phyloP scores from a whole-genome alignment of 2,329 filamentous ascomycete species.

The Plenodomus lindquistii region DNA sequence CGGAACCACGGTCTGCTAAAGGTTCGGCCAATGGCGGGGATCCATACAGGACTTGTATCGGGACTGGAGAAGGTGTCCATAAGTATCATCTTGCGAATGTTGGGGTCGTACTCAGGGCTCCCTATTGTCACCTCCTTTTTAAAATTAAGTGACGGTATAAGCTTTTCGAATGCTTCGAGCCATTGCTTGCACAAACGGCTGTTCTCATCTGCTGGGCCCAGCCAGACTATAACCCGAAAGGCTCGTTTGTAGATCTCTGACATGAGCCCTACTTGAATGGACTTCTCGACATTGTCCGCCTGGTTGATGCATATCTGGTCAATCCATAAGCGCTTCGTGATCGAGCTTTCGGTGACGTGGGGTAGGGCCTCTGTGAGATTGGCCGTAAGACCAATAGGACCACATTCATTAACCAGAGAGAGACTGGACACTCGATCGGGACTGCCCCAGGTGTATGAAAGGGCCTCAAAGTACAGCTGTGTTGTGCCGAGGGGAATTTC shows the following conservation, averaged over 20 bases:
- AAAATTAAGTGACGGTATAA: constrained; percentile 4
- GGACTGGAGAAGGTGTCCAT: constrained; percentile 1
- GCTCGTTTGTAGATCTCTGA: constrained; percentile 35
- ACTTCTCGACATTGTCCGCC: constrained; percentile 31
- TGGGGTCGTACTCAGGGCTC: constrained; percentile 2
- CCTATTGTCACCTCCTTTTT: neutral
- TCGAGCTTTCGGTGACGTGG: constrained; percentile 8
- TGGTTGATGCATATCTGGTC: constrained; percentile 41
- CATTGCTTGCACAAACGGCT: constrained; percentile 8
- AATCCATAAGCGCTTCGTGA: constrained; percentile 30
- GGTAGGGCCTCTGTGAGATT: constrained; percentile 23
- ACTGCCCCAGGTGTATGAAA: constrained; percentile 26
- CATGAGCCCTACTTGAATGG: constrained; percentile 42
- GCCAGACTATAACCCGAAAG: constrained; percentile 18
- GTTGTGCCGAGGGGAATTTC: constrained; percentile 4
- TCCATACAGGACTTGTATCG: neutral
- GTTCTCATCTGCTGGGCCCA: constrained; percentile 15
- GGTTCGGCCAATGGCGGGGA: constrained; percentile 8
- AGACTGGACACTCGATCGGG: constrained; percentile 8
- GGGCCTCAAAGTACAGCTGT: constrained; percentile 14
- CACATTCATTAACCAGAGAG: constrained; percentile 1
- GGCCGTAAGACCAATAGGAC: constrained; percentile 22
- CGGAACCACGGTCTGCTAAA: constrained; percentile 12
- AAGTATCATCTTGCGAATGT: constrained; percentile 1
- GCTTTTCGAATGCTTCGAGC: constrained; percentile 5